Evolutionary conservation across 371 early-diverging fungal species (phyloP), one percentile per base, ranked within the genome.

Genomic region (Parasitella parasitica): DNA sequence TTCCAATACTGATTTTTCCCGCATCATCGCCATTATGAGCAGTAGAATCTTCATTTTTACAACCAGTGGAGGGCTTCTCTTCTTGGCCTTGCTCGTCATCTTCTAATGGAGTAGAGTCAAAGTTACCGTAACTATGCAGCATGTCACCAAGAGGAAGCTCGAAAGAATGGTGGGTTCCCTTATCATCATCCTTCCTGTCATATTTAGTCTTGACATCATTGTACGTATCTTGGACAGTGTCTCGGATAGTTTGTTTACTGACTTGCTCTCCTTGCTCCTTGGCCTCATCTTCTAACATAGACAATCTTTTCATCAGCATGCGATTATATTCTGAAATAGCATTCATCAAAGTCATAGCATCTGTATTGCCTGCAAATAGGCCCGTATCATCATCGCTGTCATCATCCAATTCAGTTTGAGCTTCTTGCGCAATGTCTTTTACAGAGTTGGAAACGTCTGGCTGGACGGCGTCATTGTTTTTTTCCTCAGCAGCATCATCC

Each of bases 301-400:
- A 28, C 0, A 63, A 41, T 18, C 54, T 38, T 26, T 58, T 51
- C 36, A 70, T 46, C 6, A 62, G 8, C 24, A 46, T 57, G 0
- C 54, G 46, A 37, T 70, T 70, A 34, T 70, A 70, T 32, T 66
- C 70, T 62, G 66, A 62, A 20, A 70, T 70, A 20, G 68, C 62
- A 24, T 63, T 54, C 59, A 67, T 63, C 22, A 54, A 39, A 16
- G 50, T 61, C 15, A 57, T 9, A 0, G 68, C 68, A 36, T 67
- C 63, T n/a, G 12, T 13, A 28, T 56, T 52, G 8, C 26, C 24
- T 1, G 13, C 43, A 13, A 8, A 26, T 7, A 20, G 28, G 6
- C 35, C 32, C 32, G 30, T 11, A 8, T 24, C 34, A n/a, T 54
- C 48, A 20, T 58, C 58, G n/a, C 32, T 49, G 26, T 54, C 46